Percentiles rank a stretch among this genome's conserved stretches.
Evolutionary conservation across 306 rosid species (phyloP).

Genomic region (Malus sieversii): DNA sequence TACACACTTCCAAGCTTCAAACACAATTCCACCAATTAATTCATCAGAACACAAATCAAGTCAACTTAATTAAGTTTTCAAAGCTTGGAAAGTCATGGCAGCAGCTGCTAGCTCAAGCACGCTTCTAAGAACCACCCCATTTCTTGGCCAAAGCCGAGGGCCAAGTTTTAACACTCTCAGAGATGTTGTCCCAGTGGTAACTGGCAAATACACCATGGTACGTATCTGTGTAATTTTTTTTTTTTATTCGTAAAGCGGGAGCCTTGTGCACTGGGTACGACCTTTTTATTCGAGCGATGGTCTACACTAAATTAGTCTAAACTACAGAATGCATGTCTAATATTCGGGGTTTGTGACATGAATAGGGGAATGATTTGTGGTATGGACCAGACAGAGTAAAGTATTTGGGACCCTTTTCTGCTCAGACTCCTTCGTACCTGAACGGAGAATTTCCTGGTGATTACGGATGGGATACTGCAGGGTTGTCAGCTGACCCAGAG

Average conservation of each 20-base stretch:
- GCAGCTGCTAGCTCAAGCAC: conserved; percentile 62
- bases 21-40: neutral
- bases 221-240: neutral
- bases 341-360: neutral
- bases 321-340: neutral
- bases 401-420: conserved; percentile 87
- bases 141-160: conserved; percentile 58
- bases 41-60: neutral
- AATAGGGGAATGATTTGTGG: conserved; percentile 70
- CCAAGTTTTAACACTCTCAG: conserved; percentile 44
- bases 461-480: conserved; percentile 92
- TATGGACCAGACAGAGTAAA: conserved; percentile 88
- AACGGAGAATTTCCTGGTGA: conserved; percentile 83
- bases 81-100: conserved; percentile 42
- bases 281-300: neutral
- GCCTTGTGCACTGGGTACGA: no score
- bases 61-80: neutral
- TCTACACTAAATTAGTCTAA: neutral
- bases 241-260: no score
- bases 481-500: conserved; percentile 84
- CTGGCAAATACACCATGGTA: conserved; percentile 79
- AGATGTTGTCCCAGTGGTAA: conserved; percentile 71
- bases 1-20: conserved; percentile 21
- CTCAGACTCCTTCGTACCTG: conserved; percentile 79
- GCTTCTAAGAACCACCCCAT: conserved; percentile 60